Evolutionary conservation across 1,139 yeast genomes (phyloP), one percentile per base, ranked within the genome.

Genomic region (Hyphopichia khmerensis): DNA sequence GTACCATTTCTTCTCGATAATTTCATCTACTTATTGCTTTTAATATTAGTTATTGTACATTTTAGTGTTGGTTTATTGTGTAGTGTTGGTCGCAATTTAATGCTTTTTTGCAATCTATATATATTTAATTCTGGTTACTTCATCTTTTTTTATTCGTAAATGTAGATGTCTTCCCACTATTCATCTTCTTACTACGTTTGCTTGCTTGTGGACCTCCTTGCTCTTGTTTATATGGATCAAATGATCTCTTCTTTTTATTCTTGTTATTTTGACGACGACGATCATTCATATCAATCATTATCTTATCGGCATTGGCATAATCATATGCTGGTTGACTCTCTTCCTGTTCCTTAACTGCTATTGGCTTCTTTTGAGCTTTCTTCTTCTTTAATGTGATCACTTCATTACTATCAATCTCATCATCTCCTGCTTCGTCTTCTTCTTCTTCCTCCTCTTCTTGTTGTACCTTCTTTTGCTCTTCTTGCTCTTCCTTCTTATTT

Each of bases 191-290:
- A 24, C 65, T 59, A 50, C 67, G 74, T 60, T 78, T 80, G 3
- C 77, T 75, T 8, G 77, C 72, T 50, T 63, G 64, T 8, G 84
- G 85, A 4, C 81, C 84, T 30, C 65, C 67, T 30, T 71, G 65
- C 6, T 67, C 69, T 42, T 58, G 60, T 6, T 70, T 59, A 51
- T 82, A 84, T 2, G 91, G 90, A 61, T 84, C 85, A 50, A 80
- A 84, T 3, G 76, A 65, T 45, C 76, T 71, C 55, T 76, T 77
- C 54, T 73, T 77, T 39, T 55, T 53, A 16, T 52, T 50, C 8
- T 43, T 44, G 10, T 53, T 43, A 15, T 50, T 53, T 16, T 53
- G 48, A 26, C 53, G 54, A 29, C 51, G 56, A 17, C 48, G 52
- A 48, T 49, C 46, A 44, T 60, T 48, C 39, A 57, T 37, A 33